Conservation (phyloP, 108 stramenopile species). For the Conticribra weissflogii region DNA sequence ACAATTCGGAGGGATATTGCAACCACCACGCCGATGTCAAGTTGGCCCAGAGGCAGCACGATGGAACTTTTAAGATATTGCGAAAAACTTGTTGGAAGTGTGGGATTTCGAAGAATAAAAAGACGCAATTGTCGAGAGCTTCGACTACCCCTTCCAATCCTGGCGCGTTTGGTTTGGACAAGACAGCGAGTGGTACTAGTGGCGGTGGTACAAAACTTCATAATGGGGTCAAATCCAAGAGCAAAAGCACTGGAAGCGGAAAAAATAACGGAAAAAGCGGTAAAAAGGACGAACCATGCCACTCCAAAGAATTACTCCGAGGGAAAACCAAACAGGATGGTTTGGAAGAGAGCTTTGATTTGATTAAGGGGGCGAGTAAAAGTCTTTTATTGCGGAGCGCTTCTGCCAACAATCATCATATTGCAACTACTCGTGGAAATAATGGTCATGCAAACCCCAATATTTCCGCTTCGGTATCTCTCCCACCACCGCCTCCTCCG, state of each 20-base stretch:
- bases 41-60: background rate
- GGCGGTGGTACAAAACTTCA: no score
- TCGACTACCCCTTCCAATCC: no score
- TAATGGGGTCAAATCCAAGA: no score
- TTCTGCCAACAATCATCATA: no score
- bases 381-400: background rate
- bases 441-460: no score
- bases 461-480: no score
- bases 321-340: background rate
- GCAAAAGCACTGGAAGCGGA: background rate
- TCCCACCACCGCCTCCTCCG: no score
- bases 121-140: background rate
- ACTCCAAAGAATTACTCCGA: background rate
- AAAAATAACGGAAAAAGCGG: background rate
- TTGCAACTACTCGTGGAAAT: no score
- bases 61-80: background rate
- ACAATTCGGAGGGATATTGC: slow-evolving; percentile 15
- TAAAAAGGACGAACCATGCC: background rate
- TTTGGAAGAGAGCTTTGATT: no score
- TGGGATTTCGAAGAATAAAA: background rate
- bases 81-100: background rate
- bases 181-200: no score
- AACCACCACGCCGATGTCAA: slow-evolving; percentile 3
- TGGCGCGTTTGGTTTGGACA: no score
- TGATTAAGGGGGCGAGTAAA: no score